Evolutionary conservation across 352 stramenopile genomes (phyloP).

Genomic region (Saprolegnia diclina): DNA sequence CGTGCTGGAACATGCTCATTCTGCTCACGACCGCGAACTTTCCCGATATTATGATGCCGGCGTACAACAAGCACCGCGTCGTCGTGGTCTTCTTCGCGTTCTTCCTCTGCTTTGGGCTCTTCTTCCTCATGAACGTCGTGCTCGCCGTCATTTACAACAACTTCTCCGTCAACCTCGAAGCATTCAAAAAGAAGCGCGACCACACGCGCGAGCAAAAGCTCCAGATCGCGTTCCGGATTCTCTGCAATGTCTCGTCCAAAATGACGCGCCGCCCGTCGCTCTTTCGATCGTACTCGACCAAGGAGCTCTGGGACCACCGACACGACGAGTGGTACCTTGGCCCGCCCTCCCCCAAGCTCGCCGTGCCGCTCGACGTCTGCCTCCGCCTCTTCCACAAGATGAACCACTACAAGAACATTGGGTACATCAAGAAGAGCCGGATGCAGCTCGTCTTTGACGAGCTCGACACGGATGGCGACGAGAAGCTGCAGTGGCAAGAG

Average conservation of each 20-base stretch:
- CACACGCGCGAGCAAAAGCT: conserved; percentile 21
- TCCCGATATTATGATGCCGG: conserved; percentile 72
- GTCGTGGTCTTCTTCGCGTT: conserved; percentile 65
- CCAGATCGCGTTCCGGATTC: conserved; percentile 22
- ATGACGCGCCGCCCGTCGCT: background rate
- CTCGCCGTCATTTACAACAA: conserved; percentile 70
- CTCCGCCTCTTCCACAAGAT: conserved; percentile 27
- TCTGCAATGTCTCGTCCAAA: conserved; percentile 17
- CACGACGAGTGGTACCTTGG: conserved; percentile 27
- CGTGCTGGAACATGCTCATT: conserved; percentile 57
- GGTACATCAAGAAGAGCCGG: conserved; percentile 22
- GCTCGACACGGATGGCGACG: conserved; percentile 27
- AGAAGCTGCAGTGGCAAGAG: conserved; percentile 22
- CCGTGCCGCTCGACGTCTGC: conserved; percentile 23
- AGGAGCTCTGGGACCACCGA: conserved; percentile 24
- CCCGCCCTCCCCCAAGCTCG: background rate
- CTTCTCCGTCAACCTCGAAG: conserved; percentile 28
- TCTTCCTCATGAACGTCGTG: conserved; percentile 78
- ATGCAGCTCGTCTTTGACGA: conserved; percentile 27
- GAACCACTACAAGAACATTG: conserved; percentile 28
- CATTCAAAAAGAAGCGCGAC: background rate
- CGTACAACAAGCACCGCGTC: conserved; percentile 45
- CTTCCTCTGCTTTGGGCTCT: conserved; percentile 57
- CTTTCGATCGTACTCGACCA: conserved; percentile 12
- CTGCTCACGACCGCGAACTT: conserved; percentile 76